phyloP scores from a whole-genome alignment of 352 stramenopile species.

The Globisporangium rhizosaccharum region DNA sequence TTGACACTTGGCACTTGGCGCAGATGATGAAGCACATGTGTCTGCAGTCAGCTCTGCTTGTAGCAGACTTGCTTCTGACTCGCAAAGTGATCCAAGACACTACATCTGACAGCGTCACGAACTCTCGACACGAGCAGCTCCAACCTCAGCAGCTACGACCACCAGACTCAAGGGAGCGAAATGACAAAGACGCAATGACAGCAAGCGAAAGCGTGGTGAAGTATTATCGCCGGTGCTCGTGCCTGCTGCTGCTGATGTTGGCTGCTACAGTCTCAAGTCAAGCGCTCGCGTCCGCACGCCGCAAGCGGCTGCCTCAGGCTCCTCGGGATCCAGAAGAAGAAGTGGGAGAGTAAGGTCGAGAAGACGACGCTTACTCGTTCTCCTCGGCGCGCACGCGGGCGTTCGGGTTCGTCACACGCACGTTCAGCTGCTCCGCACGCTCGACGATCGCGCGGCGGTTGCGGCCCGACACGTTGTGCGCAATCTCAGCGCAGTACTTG shows the following conservation, averaged over 20 bases:
- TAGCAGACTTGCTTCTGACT: too few relatives aligned
- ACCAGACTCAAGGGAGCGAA: constrained; percentile 5
- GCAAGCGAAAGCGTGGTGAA: constrained; percentile 30
- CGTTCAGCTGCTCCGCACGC: constrained; percentile 97
- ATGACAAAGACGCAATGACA: background rate
- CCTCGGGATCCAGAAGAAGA: constrained; percentile 16
- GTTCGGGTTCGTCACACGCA: constrained; percentile 98
- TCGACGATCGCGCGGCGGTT: constrained; percentile 98
- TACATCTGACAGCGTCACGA: too few relatives aligned
- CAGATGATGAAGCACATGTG: background rate
- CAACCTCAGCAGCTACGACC: background rate
- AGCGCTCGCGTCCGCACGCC: constrained; percentile 1
- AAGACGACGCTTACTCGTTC: constrained; percentile 76
- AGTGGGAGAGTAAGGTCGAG: constrained; percentile 8
- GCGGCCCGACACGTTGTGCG: constrained; percentile 95
- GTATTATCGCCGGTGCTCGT: constrained; percentile 23
- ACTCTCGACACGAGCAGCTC: too few relatives aligned
- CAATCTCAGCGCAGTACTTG: constrained; percentile 99
- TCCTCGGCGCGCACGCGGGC: constrained; percentile 97
- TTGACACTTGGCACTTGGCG: too few relatives aligned
- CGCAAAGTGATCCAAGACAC: too few relatives aligned
- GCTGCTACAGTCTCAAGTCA: constrained; percentile 13
- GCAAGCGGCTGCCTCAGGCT: too few relatives aligned
- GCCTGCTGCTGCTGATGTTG: constrained; percentile 6
- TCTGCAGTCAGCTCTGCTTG: too few relatives aligned